Percentiles rank a stretch among this genome's conserved stretches.
Conservation (phyloP, 148 eudicot species). For the Cornus suecica region DNA sequence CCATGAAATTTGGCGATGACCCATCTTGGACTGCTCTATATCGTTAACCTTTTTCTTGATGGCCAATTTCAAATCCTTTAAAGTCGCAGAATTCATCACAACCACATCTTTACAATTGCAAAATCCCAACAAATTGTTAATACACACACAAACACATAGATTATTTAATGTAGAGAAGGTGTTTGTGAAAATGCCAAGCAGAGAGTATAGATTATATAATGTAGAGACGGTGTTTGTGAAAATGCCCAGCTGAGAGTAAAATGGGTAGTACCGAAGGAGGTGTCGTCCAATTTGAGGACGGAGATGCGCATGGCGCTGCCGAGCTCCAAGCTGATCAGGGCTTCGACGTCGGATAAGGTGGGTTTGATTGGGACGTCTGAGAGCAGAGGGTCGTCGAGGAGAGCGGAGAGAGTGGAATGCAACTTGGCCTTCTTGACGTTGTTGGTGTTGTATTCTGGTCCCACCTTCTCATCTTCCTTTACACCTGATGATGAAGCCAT, state of each 20-base stretch:
- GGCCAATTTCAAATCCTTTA: conserved; percentile 74
- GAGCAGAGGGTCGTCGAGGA: conserved; percentile 73
- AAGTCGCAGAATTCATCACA: conserved; percentile 73
- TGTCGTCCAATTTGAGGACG: conserved; percentile 71
- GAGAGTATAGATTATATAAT: too few species aligned
- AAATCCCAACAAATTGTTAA: not conserved
- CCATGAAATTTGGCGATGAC: conserved; percentile 98
- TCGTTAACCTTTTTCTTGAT: conserved; percentile 68
- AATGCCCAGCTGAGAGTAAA: conserved; percentile 17
- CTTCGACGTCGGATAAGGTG: conserved; percentile 73
- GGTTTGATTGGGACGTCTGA: conserved; percentile 80
- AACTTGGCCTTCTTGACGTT: conserved; percentile 67
- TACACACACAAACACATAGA: not conserved
- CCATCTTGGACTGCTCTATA: conserved; percentile 82
- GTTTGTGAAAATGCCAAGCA: conserved; percentile 30
- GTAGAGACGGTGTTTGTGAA: conserved; percentile 24
- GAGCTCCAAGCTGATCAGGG: conserved; percentile 79
- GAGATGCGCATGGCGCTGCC: conserved; percentile 95
- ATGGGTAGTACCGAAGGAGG: conserved; percentile 57
- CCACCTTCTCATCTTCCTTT: conserved; percentile 11
- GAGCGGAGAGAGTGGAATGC: conserved; percentile 56
- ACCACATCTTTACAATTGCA: conserved; percentile 55
- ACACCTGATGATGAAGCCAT: conserved; percentile 19
- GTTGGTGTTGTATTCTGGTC: conserved; percentile 46
- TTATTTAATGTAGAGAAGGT: conserved; percentile 5